Evolutionary conservation across 495 filamentous ascomycete species (phyloP).

Genomic region (Talaromyces adpressus): DNA sequence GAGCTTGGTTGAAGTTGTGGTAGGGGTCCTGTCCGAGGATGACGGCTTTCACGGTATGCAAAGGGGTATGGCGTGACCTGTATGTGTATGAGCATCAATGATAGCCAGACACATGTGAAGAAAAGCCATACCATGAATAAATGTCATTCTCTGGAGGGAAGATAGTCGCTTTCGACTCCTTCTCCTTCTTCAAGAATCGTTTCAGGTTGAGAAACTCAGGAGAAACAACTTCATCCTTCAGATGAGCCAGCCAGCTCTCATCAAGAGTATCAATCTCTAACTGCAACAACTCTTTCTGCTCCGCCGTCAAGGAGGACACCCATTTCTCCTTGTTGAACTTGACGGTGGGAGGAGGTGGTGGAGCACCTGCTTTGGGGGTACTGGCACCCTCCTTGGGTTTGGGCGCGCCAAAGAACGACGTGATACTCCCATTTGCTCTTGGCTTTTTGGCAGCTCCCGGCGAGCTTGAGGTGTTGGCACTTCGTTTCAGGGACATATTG

Average conservation of each 20-base stretch:
- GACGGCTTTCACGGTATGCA: conserved; percentile 78
- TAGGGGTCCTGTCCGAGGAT: conserved; percentile 96
- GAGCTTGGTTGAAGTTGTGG: conserved; percentile 91
- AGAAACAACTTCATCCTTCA: conserved; percentile 75
- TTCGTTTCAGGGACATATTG: conserved; percentile 3
- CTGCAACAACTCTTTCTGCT: conserved; percentile 74
- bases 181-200: conserved; percentile 75
- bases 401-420: conserved; percentile 56
- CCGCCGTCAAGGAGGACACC: conserved; percentile 66
- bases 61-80: conserved; percentile 86
- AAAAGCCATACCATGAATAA: conserved; percentile 73
- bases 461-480: neutral
- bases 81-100: conserved; percentile 7
- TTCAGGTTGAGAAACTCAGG: conserved; percentile 81
- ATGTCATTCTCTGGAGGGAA: conserved; percentile 85
- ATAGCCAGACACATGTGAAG: neutral
- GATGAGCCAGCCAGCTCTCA: conserved; percentile 78
- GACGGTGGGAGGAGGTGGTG: conserved; percentile 15
- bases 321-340: conserved; percentile 84
- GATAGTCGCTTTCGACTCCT: conserved; percentile 60
- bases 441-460: conserved; percentile 46
- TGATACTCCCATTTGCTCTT: conserved; percentile 58
- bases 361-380: conserved; percentile 18
- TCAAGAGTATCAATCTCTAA: conserved; percentile 89
- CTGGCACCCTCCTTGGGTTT: conserved; percentile 33